A percentile compares a stretch with the other conserved stretches of the same genome.
These are phyloP conservation scores for Exophiala xenobiotica DNA, from an alignment of 2,329 filamentous ascomycete genomes.

Conservation along the genomic window DNA sequence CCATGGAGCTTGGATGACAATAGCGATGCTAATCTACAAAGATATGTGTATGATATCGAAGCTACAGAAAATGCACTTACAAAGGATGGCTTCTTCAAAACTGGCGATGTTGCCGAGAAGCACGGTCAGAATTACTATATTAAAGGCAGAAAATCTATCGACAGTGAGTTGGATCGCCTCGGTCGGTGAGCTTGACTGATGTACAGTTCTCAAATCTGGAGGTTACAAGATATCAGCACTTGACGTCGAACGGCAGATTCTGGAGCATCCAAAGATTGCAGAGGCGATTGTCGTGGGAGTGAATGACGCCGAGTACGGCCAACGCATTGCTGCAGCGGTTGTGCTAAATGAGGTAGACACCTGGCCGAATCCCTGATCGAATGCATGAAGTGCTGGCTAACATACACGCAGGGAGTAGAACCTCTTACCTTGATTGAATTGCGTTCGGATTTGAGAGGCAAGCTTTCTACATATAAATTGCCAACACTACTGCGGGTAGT, in stretches of 20 bases:
- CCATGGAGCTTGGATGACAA: background rate
- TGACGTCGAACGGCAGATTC: conserved; percentile 50
- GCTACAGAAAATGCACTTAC: conserved; percentile 14
- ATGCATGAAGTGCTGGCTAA: too few relatives aligned
- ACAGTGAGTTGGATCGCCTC: conserved; percentile 30
- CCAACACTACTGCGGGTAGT: conserved; percentile 20
- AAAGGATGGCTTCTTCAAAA: conserved; percentile 40
- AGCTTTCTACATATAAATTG: conserved; percentile 15
- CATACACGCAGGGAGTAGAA: background rate
- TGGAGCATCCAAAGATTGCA: conserved; percentile 45
- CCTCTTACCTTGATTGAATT: background rate
- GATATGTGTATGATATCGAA: conserved; percentile 34
- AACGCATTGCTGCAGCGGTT: conserved; percentile 47
- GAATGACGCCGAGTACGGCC: conserved; percentile 49
- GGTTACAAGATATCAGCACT: conserved; percentile 50
- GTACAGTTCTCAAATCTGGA: conserved; percentile 47
- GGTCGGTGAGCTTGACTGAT: background rate
- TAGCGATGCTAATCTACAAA: background rate
- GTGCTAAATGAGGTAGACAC: conserved; percentile 19
- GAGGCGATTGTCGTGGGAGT: conserved; percentile 52
- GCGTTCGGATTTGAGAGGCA: background rate
- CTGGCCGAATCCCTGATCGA: too few relatives aligned
- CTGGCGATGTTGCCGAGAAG: conserved; percentile 35
- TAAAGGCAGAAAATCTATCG: conserved; percentile 45
- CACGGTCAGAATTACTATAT: conserved; percentile 42